A percentile compares a stretch with the other conserved stretches of the same genome.
phyloP scores from a whole-genome alignment of 805 yeast genomes.

The Tetrapisispora arboricola region DNA sequence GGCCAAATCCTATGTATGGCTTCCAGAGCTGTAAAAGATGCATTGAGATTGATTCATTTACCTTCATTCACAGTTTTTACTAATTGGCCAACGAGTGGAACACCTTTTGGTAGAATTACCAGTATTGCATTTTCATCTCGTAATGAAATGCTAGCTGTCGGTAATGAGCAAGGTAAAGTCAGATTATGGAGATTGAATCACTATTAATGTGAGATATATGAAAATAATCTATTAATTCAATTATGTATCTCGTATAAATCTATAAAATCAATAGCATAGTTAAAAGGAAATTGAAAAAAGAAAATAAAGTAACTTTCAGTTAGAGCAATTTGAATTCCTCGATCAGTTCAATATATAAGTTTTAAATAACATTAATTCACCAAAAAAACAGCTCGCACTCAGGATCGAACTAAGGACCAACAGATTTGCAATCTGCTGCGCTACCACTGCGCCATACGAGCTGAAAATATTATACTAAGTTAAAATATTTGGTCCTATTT shows the following conservation, averaged over 20 bases:
- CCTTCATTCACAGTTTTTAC: conserved; percentile 79
- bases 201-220: no score
- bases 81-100: conserved; percentile 96
- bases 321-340: no score
- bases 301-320: no score
- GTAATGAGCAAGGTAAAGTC: conserved; percentile 83
- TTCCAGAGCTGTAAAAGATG: conserved; percentile 75
- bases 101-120: conserved; percentile 93
- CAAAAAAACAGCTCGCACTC: conserved; percentile 64
- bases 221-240: no score
- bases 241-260: not conserved
- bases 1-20: conserved; percentile 86
- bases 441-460: conserved; percentile 95
- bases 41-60: conserved; percentile 75
- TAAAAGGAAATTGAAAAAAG: no score
- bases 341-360: no score
- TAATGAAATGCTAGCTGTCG: conserved; percentile 75
- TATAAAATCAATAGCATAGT: no score
- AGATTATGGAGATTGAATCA: conserved; percentile 85
- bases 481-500: no score
- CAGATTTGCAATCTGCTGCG: conserved; percentile 99
- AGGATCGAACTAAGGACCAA: conserved; percentile 96
- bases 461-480: conserved; percentile 14
- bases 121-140: conserved; percentile 68
- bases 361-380: no score